A percentile compares a stretch with the other conserved stretches of the same genome.
Conservation (phyloP, 2,329 filamentous ascomycete species). For the Alternaria sp. region DNA sequence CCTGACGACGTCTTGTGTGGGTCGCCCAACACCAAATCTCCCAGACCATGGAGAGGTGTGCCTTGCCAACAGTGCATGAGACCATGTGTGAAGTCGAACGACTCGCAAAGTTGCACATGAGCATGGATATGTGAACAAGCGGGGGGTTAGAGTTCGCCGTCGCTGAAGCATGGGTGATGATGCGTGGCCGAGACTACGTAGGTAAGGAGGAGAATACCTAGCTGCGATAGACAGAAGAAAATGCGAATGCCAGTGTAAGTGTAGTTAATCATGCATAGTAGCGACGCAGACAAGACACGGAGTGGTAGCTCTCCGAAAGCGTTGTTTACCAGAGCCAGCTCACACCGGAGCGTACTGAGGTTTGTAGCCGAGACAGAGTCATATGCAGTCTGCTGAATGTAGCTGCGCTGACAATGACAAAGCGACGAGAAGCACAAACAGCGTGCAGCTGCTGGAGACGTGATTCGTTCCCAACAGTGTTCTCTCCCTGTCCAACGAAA, state of each 20-base stretch:
- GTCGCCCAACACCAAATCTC: conserved; percentile 18
- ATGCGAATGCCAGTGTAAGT: not conserved
- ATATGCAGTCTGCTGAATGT: conserved; percentile 25
- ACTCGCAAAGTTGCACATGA: conserved; percentile 7
- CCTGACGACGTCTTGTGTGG: conserved; percentile 39
- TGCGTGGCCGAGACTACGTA: conserved; percentile 6
- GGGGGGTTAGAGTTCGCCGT: conserved; percentile 2
- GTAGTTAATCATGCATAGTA: not conserved
- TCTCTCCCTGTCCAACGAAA: not conserved
- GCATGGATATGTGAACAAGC: conserved; percentile 22
- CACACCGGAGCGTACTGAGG: not conserved
- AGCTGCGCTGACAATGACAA: conserved; percentile 17
- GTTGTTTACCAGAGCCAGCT: not conserved
- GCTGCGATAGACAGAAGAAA: not conserved
- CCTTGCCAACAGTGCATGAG: conserved; percentile 12
- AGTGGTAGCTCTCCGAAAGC: not conserved
- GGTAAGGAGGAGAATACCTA: not conserved
- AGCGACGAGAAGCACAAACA: not conserved
- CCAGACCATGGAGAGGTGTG: conserved; percentile 15
- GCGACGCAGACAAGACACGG: too few species aligned
- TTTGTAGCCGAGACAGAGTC: conserved; percentile 24
- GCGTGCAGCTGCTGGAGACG: not conserved
- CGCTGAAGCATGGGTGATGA: conserved; percentile 15
- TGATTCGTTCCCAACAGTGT: not conserved
- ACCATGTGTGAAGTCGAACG: conserved; percentile 3